phyloP scores from a whole-genome alignment of 1,139 yeast species.

The Protomyces inouyei region DNA sequence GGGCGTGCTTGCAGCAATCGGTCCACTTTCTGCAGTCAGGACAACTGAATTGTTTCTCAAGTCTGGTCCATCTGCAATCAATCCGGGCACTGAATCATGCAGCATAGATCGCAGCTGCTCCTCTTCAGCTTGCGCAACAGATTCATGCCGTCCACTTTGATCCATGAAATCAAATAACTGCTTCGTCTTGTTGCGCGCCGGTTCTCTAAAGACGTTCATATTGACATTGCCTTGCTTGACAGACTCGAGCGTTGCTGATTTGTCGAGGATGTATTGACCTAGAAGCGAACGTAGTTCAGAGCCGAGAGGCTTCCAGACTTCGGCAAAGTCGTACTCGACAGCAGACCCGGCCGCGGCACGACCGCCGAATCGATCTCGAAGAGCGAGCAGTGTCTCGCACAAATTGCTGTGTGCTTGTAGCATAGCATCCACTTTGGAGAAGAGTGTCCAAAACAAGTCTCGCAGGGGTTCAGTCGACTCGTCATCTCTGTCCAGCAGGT shows the following conservation, averaged over 20 bases:
- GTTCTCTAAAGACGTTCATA: neutral
- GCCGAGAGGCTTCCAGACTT: slow-evolving; percentile 29
- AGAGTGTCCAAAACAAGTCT: slow-evolving; percentile 29
- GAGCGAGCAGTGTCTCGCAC: slow-evolving; percentile 12
- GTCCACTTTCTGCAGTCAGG: neutral
- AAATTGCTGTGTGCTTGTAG: slow-evolving; percentile 26
- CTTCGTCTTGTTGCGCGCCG: neutral
- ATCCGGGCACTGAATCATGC: slow-evolving; percentile 19
- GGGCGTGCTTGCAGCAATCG: slow-evolving; percentile 4
- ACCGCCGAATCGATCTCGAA: slow-evolving; percentile 2
- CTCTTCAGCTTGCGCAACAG: neutral
- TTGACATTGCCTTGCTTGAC: neutral
- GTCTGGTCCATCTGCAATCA: slow-evolving; percentile 7
- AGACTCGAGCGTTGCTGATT: neutral
- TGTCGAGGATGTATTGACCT: slow-evolving; percentile 19
- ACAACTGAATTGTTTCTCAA: neutral
- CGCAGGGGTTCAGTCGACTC: slow-evolving; percentile 9
- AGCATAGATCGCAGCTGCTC: slow-evolving; percentile 14
- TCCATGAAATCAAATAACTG: slow-evolving; percentile 1
- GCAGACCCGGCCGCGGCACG: neutral
- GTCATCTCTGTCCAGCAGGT: neutral
- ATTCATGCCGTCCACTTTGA: neutral
- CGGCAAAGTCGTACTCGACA: slow-evolving; percentile 7
- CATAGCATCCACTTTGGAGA: slow-evolving; percentile 28
- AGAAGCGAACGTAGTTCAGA: slow-evolving; percentile 24